A percentile compares a stretch with the other conserved stretches of the same genome.
phyloP scores from a whole-genome alignment of 345 rosid species.

The Odontarrhena argentea region DNA sequence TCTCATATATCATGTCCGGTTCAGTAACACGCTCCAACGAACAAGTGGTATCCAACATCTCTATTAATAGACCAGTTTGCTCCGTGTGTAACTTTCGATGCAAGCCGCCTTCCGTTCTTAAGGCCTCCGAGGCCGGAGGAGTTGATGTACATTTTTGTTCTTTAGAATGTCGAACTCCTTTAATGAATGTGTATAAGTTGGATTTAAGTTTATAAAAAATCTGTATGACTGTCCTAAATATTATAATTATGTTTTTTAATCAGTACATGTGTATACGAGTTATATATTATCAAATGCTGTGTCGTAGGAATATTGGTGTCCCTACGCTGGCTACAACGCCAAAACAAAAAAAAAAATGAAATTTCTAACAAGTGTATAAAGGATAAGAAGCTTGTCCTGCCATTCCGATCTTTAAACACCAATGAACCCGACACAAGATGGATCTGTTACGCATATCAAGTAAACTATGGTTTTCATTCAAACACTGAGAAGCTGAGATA shows the following conservation, averaged over 20 bases:
- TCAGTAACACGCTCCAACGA: not conserved
- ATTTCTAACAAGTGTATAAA: no score
- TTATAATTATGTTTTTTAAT: not conserved
- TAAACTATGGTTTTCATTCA: no score
- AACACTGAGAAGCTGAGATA: no score
- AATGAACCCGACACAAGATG: no score
- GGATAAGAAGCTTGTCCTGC: no score
- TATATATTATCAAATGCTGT: no score
- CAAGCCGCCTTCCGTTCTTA: slow-evolving; percentile 1
- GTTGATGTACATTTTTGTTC: not conserved
- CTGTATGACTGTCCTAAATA: not conserved
- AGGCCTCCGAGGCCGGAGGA: not conserved
- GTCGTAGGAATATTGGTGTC: no score
- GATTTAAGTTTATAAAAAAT: not conserved
- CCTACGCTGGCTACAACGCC: no score
- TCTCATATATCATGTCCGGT: not conserved
- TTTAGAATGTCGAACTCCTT: not conserved
- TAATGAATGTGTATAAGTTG: not conserved
- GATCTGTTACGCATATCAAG: no score
- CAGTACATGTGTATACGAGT: not conserved
- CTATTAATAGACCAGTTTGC: slow-evolving; percentile 5
- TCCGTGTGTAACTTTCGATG: not conserved
- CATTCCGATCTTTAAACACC: no score
- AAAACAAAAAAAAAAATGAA: no score
- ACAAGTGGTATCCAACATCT: slow-evolving; percentile 13